Percentiles rank a stretch among this genome's conserved stretches.
Evolutionary conservation across 345 rosid genomes (phyloP).

Genomic region (Raphanus sativus): DNA sequence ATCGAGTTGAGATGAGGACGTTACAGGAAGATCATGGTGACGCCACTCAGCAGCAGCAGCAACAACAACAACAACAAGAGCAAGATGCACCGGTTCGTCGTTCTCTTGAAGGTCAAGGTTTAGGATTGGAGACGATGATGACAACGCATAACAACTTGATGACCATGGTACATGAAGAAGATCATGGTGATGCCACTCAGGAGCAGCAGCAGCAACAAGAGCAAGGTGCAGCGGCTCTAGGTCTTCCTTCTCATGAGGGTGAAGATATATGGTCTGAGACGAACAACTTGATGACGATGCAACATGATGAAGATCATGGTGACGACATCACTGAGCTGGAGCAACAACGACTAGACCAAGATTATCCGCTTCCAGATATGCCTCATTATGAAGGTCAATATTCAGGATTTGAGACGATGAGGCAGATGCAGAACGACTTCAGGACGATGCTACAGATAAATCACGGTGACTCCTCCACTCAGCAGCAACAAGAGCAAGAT

Average conservation of each 20-base stretch:
- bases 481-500: not conserved
- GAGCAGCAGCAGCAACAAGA: no score
- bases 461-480: not conserved
- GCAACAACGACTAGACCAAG: not conserved
- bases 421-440: not conserved
- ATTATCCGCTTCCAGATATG: no score
- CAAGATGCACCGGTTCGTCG: not conserved
- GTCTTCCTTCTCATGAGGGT: no score
- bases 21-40: not conserved
- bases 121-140: not conserved
- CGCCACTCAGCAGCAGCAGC: not conserved
- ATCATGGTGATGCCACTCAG: no score
- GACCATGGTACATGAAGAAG: no score
- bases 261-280: no score
- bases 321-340: not conserved
- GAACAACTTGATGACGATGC: not conserved
- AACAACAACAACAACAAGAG: not conserved
- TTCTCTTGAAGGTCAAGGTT: not conserved
- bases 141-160: not conserved
- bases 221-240: no score
- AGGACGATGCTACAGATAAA: not conserved
- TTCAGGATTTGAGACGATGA: no score
- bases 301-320: not conserved
- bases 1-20: not conserved
- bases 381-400: no score